These are phyloP conservation scores for Acer yangbiense DNA, from an alignment of 345 rosid species.

Conservation along the genomic window DNA sequence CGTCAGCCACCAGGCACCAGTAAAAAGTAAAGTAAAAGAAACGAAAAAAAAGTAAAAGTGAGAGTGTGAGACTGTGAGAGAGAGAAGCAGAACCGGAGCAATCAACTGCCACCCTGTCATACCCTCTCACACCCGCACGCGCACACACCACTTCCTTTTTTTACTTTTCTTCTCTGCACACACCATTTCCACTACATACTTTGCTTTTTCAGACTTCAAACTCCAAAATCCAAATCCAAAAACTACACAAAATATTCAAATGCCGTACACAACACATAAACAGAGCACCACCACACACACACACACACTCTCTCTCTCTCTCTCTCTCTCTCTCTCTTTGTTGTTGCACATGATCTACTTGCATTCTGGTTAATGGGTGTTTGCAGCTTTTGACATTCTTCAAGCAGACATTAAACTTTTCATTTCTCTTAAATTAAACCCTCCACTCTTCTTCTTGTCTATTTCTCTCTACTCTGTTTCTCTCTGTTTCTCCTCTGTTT, in stretches of 20 bases:
- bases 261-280: not conserved
- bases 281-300: too few relatives aligned
- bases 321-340: not conserved
- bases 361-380: constrained; percentile 26
- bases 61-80: too few relatives aligned
- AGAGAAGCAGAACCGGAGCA: not conserved
- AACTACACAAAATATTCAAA: not conserved
- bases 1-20: not conserved
- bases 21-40: not conserved
- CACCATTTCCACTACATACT: not conserved
- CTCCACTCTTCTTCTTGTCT: constrained; percentile 14
- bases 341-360: constrained; percentile 36
- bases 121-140: constrained; percentile 42
- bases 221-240: not conserved
- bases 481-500: constrained; percentile 5
- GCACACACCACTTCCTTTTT: constrained; percentile 20
- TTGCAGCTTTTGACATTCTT: constrained; percentile 72
- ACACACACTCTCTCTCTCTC: too few relatives aligned
- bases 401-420: constrained; percentile 48
- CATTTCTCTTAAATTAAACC: constrained; percentile 24
- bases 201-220: not conserved
- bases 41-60: not conserved
- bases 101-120: constrained; percentile 12
- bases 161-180: constrained; percentile 12
- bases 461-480: constrained; percentile 15